Evolutionary conservation across 1,139 yeast genomes (phyloP), one percentile per base, ranked within the genome.

Genomic region (Trichomonascaceae sp.): DNA sequence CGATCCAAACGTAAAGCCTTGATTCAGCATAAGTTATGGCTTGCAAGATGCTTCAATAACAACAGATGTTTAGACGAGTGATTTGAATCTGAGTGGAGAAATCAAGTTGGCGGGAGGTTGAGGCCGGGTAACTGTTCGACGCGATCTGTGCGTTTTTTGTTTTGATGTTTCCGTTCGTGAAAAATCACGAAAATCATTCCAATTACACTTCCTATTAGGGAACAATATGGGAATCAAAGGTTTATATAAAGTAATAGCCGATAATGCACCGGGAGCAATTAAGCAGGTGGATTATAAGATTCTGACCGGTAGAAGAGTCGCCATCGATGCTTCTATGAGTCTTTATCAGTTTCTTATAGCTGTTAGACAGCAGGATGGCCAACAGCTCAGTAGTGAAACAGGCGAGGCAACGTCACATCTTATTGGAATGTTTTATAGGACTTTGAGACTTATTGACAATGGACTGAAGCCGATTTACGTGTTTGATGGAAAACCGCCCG

Each of bases 321-420:
- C 99, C 57, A 91, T 93, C 57, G 87, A 66, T 54, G 61, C 80
- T 72, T 85, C 97, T 12, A 93, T 93, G 98, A 89, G 96, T 62
- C 77, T 93, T 51, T 93, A 93, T 68, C 98, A 93, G 70, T 93
- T 90, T 66, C 75, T 93, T 53, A 91, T 93, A 65, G 97, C 99
- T 0, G 99, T 93, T 13, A 81, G 99, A 66, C 98, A 91, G 64
- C 88, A 86, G 53, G 98, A 93, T 68, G 99, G 99, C n/a, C 91
- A 84, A 61, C 96, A 90, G 68, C 76, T 93, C 65, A 85, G 95
- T 45, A 85, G 82, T 59, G 96, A 87, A 47, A 81, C 81, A 17
- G 99, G 99, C 32, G 96, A 90, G 62, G 91, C 97, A 5, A 93
- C 99, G 0, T 88, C 75, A 0, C 99, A 93, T 69, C 71, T 95